Conservation (phyloP, 306 rosid species). For the Vigna angularis region DNA sequence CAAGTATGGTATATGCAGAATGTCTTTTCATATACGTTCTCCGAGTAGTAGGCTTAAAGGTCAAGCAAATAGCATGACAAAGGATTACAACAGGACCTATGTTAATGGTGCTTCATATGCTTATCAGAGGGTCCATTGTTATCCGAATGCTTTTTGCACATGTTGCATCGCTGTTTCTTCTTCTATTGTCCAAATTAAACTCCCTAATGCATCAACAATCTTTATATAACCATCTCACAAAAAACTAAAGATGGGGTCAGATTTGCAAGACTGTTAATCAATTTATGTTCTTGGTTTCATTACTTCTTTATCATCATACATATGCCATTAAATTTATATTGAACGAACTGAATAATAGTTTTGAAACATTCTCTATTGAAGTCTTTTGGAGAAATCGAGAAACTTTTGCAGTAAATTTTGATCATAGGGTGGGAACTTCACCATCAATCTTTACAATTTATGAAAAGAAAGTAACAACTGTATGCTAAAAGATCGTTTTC, state of each 20-base stretch:
- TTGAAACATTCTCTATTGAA: background rate
- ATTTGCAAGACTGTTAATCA: no score
- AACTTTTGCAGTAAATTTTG: background rate
- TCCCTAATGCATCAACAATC: conserved; percentile 18
- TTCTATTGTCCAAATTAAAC: conserved; percentile 22
- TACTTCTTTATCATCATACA: background rate
- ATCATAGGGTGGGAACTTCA: no score
- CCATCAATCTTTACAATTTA: background rate
- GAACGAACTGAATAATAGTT: background rate
- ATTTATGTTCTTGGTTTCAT: no score
- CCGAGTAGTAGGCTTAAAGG: conserved; percentile 56
- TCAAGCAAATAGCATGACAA: conserved; percentile 51
- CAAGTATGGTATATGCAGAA: background rate
- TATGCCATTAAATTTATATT: no score
- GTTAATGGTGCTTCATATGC: conserved; percentile 14
- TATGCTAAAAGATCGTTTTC: background rate
- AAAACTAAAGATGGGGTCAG: no score
- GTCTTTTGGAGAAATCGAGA: background rate
- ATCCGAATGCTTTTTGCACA: conserved; percentile 27
- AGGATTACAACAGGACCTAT: conserved; percentile 23
- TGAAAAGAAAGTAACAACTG: background rate
- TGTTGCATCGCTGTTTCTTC: conserved; percentile 28
- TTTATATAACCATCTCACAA: background rate
- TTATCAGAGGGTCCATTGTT: conserved; percentile 29
- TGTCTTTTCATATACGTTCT: conserved; percentile 34